Conservation (phyloP, 306 rosid genomes). For the Trifolium pratense region DNA sequence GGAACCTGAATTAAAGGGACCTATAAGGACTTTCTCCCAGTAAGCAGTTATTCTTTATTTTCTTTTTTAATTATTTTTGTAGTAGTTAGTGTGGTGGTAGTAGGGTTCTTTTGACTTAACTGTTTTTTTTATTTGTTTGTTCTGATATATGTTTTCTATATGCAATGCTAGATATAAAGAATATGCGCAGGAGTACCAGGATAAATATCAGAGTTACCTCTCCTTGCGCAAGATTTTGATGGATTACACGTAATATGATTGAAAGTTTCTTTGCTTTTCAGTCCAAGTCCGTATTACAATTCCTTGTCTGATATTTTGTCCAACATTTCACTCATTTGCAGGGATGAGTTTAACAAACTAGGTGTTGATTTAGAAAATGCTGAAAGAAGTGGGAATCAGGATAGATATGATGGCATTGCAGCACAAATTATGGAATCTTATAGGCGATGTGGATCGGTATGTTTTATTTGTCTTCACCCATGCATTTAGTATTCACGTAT, state of each 20-base stretch:
- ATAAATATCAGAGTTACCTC: conserved; percentile 80
- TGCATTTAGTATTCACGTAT: conserved; percentile 23
- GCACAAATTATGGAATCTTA: conserved; percentile 77
- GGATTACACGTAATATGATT: conserved; percentile 64
- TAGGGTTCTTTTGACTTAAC: conserved; percentile 24
- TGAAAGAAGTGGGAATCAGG: conserved; percentile 65
- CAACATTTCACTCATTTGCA: conserved; percentile 47
- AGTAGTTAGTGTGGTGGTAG: conserved; percentile 1
- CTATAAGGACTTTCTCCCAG: conserved; percentile 79
- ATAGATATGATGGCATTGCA: conserved; percentile 56
- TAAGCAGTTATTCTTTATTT: conserved; percentile 52
- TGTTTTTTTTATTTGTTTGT: conserved; percentile 35
- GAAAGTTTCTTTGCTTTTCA: conserved; percentile 16
- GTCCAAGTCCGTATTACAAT: conserved; percentile 30
- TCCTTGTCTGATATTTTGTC: conserved; percentile 30
- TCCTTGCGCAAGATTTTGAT: conserved; percentile 87
- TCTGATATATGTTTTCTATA: conserved; percentile 38
- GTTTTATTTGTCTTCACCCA: conserved; percentile 31
- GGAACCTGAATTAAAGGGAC: conserved; percentile 86
- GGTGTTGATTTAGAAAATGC: conserved; percentile 69
- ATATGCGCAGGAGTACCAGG: conserved; percentile 83
- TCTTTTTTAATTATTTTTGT: conserved; percentile 13
- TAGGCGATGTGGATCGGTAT: conserved; percentile 69
- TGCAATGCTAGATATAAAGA: conserved; percentile 73
- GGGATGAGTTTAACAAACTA: conserved; percentile 71